Evolutionary conservation across 352 stramenopile genomes (phyloP), one percentile per base, ranked within the genome.

Genomic region (Globisporangium spiculum): DNA sequence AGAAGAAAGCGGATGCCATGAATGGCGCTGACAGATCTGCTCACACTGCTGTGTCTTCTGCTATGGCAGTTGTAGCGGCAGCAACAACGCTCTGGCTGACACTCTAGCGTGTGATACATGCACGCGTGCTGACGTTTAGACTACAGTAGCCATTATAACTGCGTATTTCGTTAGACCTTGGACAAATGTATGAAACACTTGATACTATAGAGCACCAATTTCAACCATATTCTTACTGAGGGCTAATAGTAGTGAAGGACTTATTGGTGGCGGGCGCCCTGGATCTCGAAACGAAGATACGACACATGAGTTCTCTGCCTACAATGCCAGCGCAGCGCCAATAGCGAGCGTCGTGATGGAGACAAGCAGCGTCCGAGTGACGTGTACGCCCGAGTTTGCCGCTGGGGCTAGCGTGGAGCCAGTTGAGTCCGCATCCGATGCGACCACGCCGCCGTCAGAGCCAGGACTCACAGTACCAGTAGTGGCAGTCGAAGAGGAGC

Each of bases 1-100:
- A 27, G 18, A 27, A 55, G 75, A 83, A 93, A n/a, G 79, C 55
- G 1, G 85, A 80, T 60, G 90, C 81, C 46, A 75, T 53, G 6
- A 67, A 60, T 52, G 44, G 16, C 1, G 41, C 44, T 22, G 18
- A 20, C 12, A 20, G 44, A 52, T 52, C 44, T 52, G 6, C 44
- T 52, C 44, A 52, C 44, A 20, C 18, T 10, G 44, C 18, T 10
- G 18, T 48, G 41, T 48, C 41, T 48, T 48, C 41, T 48, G 41
- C 16, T 48, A n/a, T 48, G 41, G 44, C 18, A n/a, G 18, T 52
- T n/a, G 44, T 22, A 52, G 18, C 18, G 3, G 44, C 44, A 52
- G 44, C 44, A 52, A 20, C 44, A 20, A 52, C 44, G 44, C 18
- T 52, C 44, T 52, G 44, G 44, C 5, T 52, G 44, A 8, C 44